Evolutionary conservation across 78 protist genomes (phyloP).

Genomic region (Polysphondylium violaceum): DNA sequence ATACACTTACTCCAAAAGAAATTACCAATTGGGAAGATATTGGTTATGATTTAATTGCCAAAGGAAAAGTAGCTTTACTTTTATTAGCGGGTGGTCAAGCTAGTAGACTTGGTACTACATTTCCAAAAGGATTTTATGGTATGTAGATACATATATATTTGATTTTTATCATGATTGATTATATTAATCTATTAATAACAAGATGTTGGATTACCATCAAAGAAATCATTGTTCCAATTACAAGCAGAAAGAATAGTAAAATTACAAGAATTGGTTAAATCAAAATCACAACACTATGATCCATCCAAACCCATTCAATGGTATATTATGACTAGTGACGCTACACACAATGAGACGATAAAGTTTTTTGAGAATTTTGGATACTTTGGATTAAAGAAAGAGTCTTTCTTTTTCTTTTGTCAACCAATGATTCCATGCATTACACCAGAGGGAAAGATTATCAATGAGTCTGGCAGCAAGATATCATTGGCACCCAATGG

Average conservation of each 20-base stretch:
- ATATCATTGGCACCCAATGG: slow-evolving; percentile 95
- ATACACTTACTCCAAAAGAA: neutral
- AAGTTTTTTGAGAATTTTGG: slow-evolving; percentile 84
- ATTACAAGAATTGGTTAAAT: slow-evolving; percentile 76
- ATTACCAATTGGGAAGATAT: slow-evolving; percentile 26
- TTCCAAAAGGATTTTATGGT: slow-evolving; percentile 96
- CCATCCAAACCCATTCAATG: slow-evolving; percentile 43
- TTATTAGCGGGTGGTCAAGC: slow-evolving; percentile 97
- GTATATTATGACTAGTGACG: slow-evolving; percentile 95
- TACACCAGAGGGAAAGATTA: slow-evolving; percentile 89
- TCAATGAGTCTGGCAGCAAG: slow-evolving; percentile 46
- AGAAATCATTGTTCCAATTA: slow-evolving; percentile 94
- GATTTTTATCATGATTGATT: slow-evolving; percentile 77
- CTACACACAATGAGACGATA: slow-evolving; percentile 87
- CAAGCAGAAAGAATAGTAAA: slow-evolving; percentile 92
- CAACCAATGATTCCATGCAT: slow-evolving; percentile 95
- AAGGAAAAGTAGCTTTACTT: slow-evolving; percentile 81
- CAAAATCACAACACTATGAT: neutral
- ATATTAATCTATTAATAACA: neutral
- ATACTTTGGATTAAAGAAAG: slow-evolving; percentile 90
- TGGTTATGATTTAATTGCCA: slow-evolving; percentile 81
- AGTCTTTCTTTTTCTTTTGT: slow-evolving; percentile 90
- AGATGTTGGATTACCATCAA: slow-evolving; percentile 93
- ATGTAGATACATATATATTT: slow-evolving; percentile 86
- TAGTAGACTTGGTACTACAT: slow-evolving; percentile 93